phyloP scores from a whole-genome alignment of 768 basidiomycete species.

The Calocera viscosa region DNA sequence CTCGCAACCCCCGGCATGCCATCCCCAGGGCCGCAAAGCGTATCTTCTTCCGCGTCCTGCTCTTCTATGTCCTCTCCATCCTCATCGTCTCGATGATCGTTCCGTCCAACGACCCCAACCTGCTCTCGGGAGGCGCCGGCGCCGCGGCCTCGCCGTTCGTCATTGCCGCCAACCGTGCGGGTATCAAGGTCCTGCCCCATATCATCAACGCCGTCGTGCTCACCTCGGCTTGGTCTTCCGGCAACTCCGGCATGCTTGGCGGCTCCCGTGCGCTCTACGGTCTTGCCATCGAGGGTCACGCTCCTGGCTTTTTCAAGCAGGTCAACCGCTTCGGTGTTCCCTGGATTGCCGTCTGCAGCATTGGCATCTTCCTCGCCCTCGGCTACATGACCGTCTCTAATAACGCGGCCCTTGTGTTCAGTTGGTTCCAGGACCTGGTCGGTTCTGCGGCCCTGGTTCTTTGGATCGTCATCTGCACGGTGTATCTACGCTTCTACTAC shows the following conservation, averaged over 20 bases:
- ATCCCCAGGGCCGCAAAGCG: constrained; percentile 55
- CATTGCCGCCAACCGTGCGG: constrained; percentile 72
- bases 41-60: constrained; percentile 63
- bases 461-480: constrained; percentile 12
- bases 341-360: constrained; percentile 39
- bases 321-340: constrained; percentile 28
- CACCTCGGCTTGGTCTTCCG: constrained; percentile 87
- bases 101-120: constrained; percentile 49
- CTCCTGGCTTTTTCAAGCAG: constrained; percentile 32
- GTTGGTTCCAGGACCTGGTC: constrained; percentile 5
- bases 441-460: constrained; percentile 11
- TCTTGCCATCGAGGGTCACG: constrained; percentile 37
- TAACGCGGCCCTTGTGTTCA: constrained; percentile 17
- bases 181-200: constrained; percentile 73
- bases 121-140: constrained; percentile 44
- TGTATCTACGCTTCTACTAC: constrained; percentile 68
- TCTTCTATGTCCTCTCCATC: constrained; percentile 36
- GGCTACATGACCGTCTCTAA: constrained; percentile 18
- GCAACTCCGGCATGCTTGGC: constrained; percentile 68
- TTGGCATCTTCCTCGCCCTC: constrained; percentile 38
- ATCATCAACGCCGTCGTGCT: constrained; percentile 70
- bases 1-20: constrained; percentile 63
- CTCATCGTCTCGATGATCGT: constrained; percentile 60
- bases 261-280: constrained; percentile 38
- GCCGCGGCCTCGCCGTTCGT: constrained; percentile 79